phyloP scores from a whole-genome alignment of 2,329 filamentous ascomycete species.

The Phoma herbarum region DNA sequence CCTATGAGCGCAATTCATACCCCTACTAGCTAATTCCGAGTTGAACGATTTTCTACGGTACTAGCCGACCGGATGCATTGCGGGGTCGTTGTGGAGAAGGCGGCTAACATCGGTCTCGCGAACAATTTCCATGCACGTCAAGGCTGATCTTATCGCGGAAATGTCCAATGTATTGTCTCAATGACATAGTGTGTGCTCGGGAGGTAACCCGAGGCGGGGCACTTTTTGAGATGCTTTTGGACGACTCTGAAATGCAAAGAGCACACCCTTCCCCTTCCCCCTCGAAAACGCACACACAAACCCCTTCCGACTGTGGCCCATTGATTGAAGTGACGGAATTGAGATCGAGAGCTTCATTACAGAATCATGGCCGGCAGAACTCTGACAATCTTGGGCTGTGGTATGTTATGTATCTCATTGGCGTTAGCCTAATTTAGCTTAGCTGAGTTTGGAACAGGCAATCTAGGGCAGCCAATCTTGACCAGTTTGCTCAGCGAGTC shows the following conservation, averaged over 20 bases:
- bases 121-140: constrained; percentile 1
- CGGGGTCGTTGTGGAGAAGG: constrained; percentile 17
- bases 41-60: no score
- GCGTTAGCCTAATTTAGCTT: not conserved
- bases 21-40: no score
- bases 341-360: not conserved
- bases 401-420: constrained; percentile 21
- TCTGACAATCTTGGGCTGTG: constrained; percentile 43
- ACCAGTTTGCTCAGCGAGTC: constrained; percentile 43
- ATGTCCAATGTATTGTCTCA: not conserved
- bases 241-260: not conserved
- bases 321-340: not conserved
- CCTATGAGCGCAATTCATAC: no score
- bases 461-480: constrained; percentile 52
- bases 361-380: constrained; percentile 20
- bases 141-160: constrained; percentile 16
- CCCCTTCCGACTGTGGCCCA: not conserved
- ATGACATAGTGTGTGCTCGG: constrained; percentile 15
- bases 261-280: not conserved
- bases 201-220: constrained; percentile 19
- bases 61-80: constrained; percentile 8
- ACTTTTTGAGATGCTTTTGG: not conserved
- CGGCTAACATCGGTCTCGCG: constrained; percentile 20
- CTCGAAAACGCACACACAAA: not conserved
- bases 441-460: constrained; percentile 40